Conservation (phyloP, 2,329 filamentous ascomycete genomes). For the Sordariomycetes sp. region DNA sequence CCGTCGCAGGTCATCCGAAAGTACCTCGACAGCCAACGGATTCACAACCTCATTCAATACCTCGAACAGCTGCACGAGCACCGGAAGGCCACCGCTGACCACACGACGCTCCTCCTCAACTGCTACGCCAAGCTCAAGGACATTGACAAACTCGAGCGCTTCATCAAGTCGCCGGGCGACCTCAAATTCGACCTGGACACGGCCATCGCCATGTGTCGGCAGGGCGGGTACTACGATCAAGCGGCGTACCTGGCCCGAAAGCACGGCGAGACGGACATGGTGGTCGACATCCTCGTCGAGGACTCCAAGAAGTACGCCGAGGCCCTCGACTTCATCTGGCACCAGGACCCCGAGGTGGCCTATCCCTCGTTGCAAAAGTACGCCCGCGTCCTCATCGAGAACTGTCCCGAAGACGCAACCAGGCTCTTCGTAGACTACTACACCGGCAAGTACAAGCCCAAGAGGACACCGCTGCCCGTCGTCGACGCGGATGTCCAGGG, state of each 20-base stretch:
- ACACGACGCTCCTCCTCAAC: conserved; percentile 89
- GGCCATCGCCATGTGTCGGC: conserved; percentile 92
- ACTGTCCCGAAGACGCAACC: conserved; percentile 76
- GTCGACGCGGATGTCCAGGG: conserved; percentile 14
- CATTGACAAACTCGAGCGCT: conserved; percentile 88
- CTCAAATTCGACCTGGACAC: conserved; percentile 96
- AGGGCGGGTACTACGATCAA: conserved; percentile 94
- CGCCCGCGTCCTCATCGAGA: conserved; percentile 78
- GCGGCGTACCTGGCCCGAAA: conserved; percentile 92
- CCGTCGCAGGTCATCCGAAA: conserved; percentile 95
- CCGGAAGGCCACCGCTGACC: conserved; percentile 85
- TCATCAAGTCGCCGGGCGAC: conserved; percentile 91
- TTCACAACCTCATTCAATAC: conserved; percentile 96
- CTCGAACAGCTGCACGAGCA: conserved; percentile 94
- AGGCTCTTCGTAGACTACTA: conserved; percentile 92
- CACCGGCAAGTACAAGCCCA: conserved; percentile 72
- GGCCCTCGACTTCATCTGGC: conserved; percentile 85
- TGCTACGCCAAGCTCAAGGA: conserved; percentile 98
- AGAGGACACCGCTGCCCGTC: conserved; percentile 39
- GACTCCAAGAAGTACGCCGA: conserved; percentile 86
- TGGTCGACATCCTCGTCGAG: conserved; percentile 92
- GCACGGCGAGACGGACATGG: conserved; percentile 85
- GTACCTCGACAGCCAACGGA: conserved; percentile 94
- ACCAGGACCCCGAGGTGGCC: conserved; percentile 68
- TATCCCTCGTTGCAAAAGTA: conserved; percentile 93